A percentile compares a stretch with the other conserved stretches of the same genome.
Evolutionary conservation across 257 asterid genomes (phyloP).

Genomic region (Jasminum sambac): DNA sequence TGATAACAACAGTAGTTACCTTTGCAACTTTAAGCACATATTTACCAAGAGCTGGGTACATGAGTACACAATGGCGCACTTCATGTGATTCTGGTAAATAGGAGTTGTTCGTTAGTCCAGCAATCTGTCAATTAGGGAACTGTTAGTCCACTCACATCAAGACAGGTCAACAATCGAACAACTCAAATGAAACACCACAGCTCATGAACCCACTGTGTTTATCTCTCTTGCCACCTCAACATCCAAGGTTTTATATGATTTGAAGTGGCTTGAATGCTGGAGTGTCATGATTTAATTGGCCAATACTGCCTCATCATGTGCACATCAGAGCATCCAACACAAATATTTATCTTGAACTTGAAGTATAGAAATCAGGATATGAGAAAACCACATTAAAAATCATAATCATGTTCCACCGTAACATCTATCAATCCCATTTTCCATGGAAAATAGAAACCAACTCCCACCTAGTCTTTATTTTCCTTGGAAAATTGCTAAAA

Average conservation of each 20-base stretch:
- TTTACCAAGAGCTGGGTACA: not conserved
- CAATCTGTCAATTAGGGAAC: slow-evolving; percentile 44
- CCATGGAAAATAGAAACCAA: too few relatives aligned
- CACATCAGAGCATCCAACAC: too few relatives aligned
- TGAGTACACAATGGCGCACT: slow-evolving; percentile 7
- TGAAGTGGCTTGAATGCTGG: too few relatives aligned
- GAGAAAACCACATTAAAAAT: slow-evolving; percentile 8
- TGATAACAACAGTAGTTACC: not conserved
- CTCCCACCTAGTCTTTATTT: too few relatives aligned
- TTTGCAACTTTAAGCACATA: slow-evolving; percentile 4
- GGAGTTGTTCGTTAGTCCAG: slow-evolving; percentile 13
- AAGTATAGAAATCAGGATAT: slow-evolving; percentile 9
- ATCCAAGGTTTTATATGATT: too few relatives aligned
- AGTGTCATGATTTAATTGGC: too few relatives aligned
- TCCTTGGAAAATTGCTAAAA: too few relatives aligned
- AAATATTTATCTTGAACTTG: slow-evolving; percentile 7
- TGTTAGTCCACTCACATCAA: not conserved
- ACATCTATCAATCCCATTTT: not conserved
- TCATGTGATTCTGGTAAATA: not conserved
- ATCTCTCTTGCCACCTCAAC: too few relatives aligned
- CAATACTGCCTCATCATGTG: too few relatives aligned
- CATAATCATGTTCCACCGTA: slow-evolving; percentile 5
- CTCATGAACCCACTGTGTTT: too few relatives aligned
- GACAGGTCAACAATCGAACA: too few relatives aligned
- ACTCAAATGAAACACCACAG: too few relatives aligned